Evolutionary conservation across 2,329 filamentous ascomycete genomes (phyloP).

Genomic region (Penicillium digitatum): DNA sequence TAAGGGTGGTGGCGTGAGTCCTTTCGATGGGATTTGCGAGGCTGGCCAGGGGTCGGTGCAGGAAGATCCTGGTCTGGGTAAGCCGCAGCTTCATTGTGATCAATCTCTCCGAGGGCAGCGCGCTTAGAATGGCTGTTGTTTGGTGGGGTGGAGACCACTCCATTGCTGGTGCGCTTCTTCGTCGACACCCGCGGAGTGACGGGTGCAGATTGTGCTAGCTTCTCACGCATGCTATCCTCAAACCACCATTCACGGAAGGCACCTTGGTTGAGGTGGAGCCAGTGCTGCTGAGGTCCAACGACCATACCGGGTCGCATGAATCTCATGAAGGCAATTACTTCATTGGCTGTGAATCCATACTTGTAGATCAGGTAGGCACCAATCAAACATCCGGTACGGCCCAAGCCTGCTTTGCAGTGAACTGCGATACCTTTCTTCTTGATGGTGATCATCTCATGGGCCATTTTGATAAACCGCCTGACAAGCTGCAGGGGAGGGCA

Average conservation of each 20-base stretch:
- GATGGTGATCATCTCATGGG: conserved; percentile 88
- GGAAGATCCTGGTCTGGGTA: conserved; percentile 77
- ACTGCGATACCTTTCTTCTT: conserved; percentile 93
- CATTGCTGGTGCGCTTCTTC: conserved; percentile 61
- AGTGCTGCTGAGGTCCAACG: conserved; percentile 96
- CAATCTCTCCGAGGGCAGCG: conserved; percentile 88
- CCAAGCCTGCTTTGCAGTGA: conserved; percentile 96
- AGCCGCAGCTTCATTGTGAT: conserved; percentile 63
- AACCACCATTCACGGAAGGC: conserved; percentile 98
- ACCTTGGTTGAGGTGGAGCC: conserved; percentile 95
- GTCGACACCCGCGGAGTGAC: conserved; percentile 54
- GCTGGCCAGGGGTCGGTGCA: conserved; percentile 91
- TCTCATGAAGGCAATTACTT: conserved; percentile 96
- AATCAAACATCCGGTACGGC: conserved; percentile 91
- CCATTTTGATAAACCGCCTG: conserved; percentile 87
- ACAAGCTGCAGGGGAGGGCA: conserved; percentile 88
- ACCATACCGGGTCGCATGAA: conserved; percentile 99
- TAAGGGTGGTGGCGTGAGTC: conserved; percentile 73
- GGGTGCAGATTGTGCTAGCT: conserved; percentile 64
- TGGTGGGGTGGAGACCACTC: conserved; percentile 76
- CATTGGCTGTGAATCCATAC: conserved; percentile 94
- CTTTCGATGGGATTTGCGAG: conserved; percentile 77
- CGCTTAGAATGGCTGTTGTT: conserved; percentile 72
- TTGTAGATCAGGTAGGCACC: conserved; percentile 97
- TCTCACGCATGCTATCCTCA: conserved; percentile 73